Percentiles rank a stretch among this genome's conserved stretches.
These are phyloP conservation scores for Neofusicoccum sp. DNA, from an alignment of 2,329 filamentous ascomycete genomes.

Conservation along the genomic window DNA sequence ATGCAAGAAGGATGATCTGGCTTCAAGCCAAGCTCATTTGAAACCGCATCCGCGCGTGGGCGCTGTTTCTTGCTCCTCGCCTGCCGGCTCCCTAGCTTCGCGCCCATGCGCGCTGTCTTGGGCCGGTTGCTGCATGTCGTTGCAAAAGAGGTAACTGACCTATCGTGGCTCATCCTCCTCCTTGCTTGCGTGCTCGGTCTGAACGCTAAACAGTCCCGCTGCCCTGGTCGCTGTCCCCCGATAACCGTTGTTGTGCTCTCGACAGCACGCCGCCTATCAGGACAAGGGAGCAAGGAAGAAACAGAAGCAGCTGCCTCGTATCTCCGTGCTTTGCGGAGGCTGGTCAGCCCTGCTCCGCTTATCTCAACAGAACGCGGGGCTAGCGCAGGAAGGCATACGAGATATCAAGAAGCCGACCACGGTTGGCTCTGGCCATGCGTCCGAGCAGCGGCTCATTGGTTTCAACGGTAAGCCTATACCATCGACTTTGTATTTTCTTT, in stretches of 20 bases:
- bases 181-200: conserved; percentile 9
- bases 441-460: no score
- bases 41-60: conserved; percentile 5
- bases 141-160: background rate
- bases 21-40: conserved; percentile 11
- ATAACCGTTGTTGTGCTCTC: conserved; percentile 7
- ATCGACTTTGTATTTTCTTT: no score
- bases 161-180: conserved; percentile 14
- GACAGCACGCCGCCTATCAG: conserved; percentile 1
- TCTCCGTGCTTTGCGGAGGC: background rate
- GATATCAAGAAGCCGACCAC: no score
- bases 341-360: conserved; percentile 1
- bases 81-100: conserved; percentile 8
- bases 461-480: no score
- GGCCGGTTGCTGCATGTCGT: background rate
- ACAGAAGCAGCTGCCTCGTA: background rate
- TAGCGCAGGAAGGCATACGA: background rate
- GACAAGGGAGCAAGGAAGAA: background rate
- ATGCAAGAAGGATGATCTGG: conserved; percentile 7
- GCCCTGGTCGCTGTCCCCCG: background rate
- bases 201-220: background rate
- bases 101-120: conserved; percentile 1
- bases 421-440: no score
- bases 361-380: background rate
- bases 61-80: background rate